Evolutionary conservation across 2,329 filamentous ascomycete species (phyloP).

Genomic region (Raffaelea ambrosiae): DNA sequence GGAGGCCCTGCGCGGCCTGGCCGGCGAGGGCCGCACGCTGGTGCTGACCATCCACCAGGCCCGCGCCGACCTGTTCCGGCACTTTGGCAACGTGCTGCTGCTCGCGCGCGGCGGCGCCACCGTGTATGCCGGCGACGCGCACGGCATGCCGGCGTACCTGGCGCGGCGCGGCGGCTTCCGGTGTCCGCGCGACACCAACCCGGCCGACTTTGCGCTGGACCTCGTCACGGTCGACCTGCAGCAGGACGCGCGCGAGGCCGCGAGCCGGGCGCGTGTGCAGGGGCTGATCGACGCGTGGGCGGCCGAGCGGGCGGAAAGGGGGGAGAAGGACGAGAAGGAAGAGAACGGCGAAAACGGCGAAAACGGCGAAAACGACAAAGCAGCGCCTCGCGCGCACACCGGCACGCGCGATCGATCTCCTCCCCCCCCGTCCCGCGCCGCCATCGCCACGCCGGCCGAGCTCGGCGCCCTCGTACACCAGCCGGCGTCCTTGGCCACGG

Average conservation of each 20-base stretch:
- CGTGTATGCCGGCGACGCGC: conserved; percentile 67
- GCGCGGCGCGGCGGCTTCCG: conserved; percentile 51
- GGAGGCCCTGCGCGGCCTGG: conserved; percentile 78
- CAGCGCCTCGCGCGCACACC: no score
- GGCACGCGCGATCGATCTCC: background rate
- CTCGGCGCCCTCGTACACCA: background rate
- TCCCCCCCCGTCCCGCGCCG: background rate
- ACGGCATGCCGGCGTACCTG: conserved; percentile 38
- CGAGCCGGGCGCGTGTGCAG: conserved; percentile 54
- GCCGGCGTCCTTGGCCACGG: conserved; percentile 21
- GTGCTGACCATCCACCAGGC: conserved; percentile 97
- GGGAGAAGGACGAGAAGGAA: no score
- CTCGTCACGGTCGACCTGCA: conserved; percentile 70
- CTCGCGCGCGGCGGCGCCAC: conserved; percentile 66
- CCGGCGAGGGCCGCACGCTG: conserved; percentile 80
- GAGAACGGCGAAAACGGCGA: no score
- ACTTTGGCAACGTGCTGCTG: conserved; percentile 75
- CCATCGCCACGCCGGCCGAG: background rate
- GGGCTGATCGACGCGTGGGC: conserved; percentile 53
- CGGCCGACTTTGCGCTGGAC: conserved; percentile 70
- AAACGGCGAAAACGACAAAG: no score
- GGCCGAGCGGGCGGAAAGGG: conserved; percentile 8
- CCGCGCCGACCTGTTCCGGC: conserved; percentile 86
- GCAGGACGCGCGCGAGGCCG: conserved; percentile 50
- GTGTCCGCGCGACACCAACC: conserved; percentile 49